Conservation (phyloP, 2,329 filamentous ascomycete genomes). For the Trichophyton simii region DNA sequence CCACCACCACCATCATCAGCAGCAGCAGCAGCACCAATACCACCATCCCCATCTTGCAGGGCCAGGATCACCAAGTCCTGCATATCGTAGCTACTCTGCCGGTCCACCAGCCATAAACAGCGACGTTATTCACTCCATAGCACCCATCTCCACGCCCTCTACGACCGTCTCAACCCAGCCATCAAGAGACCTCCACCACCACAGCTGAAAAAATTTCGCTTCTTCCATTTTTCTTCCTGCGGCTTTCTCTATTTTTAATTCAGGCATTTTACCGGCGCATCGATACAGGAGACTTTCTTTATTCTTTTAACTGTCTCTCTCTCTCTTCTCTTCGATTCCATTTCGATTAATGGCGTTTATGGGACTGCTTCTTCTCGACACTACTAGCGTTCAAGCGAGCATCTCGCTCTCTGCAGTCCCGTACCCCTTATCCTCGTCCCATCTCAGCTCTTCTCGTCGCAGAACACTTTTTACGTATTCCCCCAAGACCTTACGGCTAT, state of each 20-base stretch:
- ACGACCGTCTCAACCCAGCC: not conserved
- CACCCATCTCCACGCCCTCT: not conserved
- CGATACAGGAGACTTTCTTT: not conserved
- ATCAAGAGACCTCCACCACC: constrained; percentile 2
- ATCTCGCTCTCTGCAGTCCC: not conserved
- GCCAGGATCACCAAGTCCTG: not conserved
- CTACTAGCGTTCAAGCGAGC: not conserved
- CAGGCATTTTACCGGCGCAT: constrained; percentile 3
- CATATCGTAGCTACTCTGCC: not conserved
- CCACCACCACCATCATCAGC: not conserved
- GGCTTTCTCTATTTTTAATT: not conserved
- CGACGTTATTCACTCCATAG: not conserved
- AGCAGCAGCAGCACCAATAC: not conserved
- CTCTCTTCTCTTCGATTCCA: not conserved
- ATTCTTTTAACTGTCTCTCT: not conserved
- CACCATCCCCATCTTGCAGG: not conserved
- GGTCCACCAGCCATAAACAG: not conserved
- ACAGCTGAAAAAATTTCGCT: not conserved
- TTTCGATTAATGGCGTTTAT: not conserved
- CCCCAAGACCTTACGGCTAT: not conserved
- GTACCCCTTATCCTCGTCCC: not conserved
- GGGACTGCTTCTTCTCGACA: not conserved
- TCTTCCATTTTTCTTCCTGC: not conserved
- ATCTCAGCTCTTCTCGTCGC: not conserved
- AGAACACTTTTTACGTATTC: not conserved